phyloP scores from a whole-genome alignment of 148 eudicot species.

The Silene uniflora region DNA sequence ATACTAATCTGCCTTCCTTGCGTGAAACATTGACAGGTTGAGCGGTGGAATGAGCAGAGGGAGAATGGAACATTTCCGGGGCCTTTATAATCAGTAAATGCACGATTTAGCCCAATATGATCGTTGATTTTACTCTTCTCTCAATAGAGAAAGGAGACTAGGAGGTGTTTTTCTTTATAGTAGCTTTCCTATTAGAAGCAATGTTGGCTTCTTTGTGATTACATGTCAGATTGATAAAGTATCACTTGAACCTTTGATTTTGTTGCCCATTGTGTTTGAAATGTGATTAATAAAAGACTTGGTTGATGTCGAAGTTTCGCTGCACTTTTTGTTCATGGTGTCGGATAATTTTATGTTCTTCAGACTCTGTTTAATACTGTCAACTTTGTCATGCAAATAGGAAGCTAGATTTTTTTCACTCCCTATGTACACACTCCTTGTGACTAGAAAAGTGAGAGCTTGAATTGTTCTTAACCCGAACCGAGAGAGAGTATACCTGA shows the following conservation, averaged over 20 bases:
- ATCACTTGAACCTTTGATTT: slow-evolving; percentile 1
- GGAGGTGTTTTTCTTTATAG: background rate
- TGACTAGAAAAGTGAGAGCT: background rate
- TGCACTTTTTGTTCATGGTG: background rate
- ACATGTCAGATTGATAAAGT: slow-evolving; percentile 2
- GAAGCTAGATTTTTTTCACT: no score
- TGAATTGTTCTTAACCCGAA: no score
- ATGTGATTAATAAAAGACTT: slow-evolving; percentile 2
- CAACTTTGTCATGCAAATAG: background rate
- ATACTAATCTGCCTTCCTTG: background rate
- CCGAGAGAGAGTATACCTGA: background rate
- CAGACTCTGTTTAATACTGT: background rate
- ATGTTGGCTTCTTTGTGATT: background rate
- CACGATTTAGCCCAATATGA: background rate
- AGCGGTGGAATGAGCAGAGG: slow-evolving; percentile 81
- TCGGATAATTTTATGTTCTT: background rate
- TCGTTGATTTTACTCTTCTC: background rate
- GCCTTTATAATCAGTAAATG: slow-evolving; percentile 45
- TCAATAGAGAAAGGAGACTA: background rate
- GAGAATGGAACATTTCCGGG: slow-evolving; percentile 76
- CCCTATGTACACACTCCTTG: background rate
- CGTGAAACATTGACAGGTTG: slow-evolving; percentile 39
- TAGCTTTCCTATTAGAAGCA: background rate
- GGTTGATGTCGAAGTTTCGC: background rate
- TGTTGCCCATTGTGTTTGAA: background rate